Evolutionary conservation across 345 rosid species (phyloP).

Genomic region (Euphorbia peplus): DNA sequence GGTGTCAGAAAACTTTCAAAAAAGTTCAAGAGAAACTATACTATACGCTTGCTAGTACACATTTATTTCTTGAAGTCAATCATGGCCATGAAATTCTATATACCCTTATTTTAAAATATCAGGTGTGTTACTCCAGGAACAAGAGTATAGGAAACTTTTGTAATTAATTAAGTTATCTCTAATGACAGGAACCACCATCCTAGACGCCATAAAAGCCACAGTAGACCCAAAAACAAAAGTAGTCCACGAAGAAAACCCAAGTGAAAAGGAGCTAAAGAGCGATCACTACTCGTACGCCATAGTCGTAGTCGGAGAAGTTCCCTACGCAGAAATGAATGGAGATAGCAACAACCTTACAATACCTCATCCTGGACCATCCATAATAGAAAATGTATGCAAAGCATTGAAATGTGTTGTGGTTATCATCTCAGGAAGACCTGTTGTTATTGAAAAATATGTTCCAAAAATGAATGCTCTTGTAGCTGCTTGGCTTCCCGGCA

Average conservation of each 20-base stretch:
- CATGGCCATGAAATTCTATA: no score
- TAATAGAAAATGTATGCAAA: slow-evolving; percentile 14
- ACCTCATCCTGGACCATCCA: slow-evolving; percentile 8
- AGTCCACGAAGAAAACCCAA: slow-evolving; percentile 16
- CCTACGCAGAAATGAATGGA: slow-evolving; percentile 15
- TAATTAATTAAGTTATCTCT: no score
- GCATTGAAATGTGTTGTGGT: slow-evolving; percentile 22
- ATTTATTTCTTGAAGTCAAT: no score
- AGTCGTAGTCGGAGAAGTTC: slow-evolving; percentile 28
- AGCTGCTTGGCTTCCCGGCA: slow-evolving; percentile 17
- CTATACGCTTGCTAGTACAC: no score
- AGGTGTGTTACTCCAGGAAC: no score
- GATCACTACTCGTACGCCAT: slow-evolving; percentile 21
- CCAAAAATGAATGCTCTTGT: slow-evolving; percentile 4
- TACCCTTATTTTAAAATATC: no score
- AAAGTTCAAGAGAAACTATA: no score
- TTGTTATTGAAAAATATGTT: slow-evolving; percentile 9
- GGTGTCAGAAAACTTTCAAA: no score
- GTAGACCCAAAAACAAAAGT: slow-evolving; percentile 21
- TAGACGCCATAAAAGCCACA: slow-evolving; percentile 8
- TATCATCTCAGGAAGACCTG: slow-evolving; percentile 18
- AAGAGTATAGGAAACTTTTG: no score
- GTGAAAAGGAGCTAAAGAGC: slow-evolving; percentile 2
- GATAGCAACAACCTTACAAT: slow-evolving; percentile 20
- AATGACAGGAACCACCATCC: slow-evolving; percentile 24